Evolutionary conservation across 2,329 filamentous ascomycete genomes (phyloP), one percentile per base, ranked within the genome.

Genomic region (Alternaria atra): DNA sequence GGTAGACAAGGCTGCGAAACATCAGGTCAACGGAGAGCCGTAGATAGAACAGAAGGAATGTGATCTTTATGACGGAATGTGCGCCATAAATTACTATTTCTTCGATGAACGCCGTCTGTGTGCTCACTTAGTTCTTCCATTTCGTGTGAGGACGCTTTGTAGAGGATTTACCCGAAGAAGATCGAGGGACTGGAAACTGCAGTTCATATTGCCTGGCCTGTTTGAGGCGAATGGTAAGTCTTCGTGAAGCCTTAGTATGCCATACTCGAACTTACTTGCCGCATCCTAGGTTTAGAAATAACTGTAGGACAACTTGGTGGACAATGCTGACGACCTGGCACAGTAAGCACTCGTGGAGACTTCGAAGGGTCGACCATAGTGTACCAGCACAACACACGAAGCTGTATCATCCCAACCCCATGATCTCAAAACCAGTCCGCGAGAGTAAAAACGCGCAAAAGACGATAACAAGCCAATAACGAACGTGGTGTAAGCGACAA

Each of bases 321-420:
- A 20, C 20, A 20, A 20, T 20, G 20, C 20, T 20, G 20, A 20
- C 20, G 20, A 20, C 20, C 20, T 20, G 20, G 20, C 20, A 20
- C 20, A 20, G 20, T 20, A 20, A 20, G 20, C 20, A 20, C 20
- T 20, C 20, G 20, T 20, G 20, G 20, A 20, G 20, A 20, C 27
- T 20, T 32, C 6, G 44, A 15, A 32, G 12, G 23, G n/a, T 30
- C 7, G 44, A n/a, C 1, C 10, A 32, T 20, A 2, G 10, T 23
- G n/a, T 47, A 47, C 44, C 27, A 47, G 27, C 4, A 47, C 29
- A 32, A 29, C 5, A 32, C 44, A 47, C 0, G 44, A 47, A 47
- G 44, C 29, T 53, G 15, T 52, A 29, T 58, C 55, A 35, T 58
- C 55, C 55, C 47, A 58, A 15, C 55, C 55, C 55, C 55, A 58